Evolutionary conservation across 169 alveolate species (phyloP).

Genomic region (Cryptosporidium ubiquitum): DNA sequence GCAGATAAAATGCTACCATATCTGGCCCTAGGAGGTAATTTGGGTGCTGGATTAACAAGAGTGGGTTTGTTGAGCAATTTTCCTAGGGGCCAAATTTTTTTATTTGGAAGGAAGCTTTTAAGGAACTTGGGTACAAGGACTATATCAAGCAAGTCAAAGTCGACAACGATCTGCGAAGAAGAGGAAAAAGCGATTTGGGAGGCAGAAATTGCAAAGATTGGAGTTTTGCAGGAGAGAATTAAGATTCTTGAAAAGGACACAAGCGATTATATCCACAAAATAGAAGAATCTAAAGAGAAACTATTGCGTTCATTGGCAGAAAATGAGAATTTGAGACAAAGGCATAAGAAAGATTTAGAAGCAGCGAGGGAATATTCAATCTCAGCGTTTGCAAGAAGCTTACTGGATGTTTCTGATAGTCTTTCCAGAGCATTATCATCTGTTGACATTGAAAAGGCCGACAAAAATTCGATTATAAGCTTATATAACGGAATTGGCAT

Average conservation of each 20-base stretch:
- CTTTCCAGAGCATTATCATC: constrained; percentile 82
- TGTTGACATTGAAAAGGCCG: constrained; percentile 61
- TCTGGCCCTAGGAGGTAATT: neutral
- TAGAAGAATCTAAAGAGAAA: constrained; percentile 69
- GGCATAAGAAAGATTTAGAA: constrained; percentile 77
- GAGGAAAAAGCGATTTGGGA: constrained; percentile 1
- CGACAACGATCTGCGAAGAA: neutral
- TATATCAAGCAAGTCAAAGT: neutral
- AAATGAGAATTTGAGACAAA: constrained; percentile 73
- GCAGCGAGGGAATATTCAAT: constrained; percentile 80
- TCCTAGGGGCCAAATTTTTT: neutral
- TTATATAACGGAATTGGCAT: constrained; percentile 79
- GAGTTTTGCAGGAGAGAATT: constrained; percentile 45
- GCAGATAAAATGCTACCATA: neutral
- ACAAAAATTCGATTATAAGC: constrained; percentile 76
- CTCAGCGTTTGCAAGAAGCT: constrained; percentile 85
- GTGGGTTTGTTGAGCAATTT: neutral
- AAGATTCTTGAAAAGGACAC: constrained; percentile 36
- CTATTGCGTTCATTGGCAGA: constrained; percentile 75
- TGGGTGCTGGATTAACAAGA: neutral
- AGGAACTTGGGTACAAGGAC: neutral
- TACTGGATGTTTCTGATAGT: constrained; percentile 85
- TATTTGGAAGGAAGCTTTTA: neutral
- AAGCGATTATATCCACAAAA: constrained; percentile 6
- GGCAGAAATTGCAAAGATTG: constrained; percentile 13